phyloP scores from a whole-genome alignment of 169 alveolate species.

The Plasmodium chabaudi region DNA sequence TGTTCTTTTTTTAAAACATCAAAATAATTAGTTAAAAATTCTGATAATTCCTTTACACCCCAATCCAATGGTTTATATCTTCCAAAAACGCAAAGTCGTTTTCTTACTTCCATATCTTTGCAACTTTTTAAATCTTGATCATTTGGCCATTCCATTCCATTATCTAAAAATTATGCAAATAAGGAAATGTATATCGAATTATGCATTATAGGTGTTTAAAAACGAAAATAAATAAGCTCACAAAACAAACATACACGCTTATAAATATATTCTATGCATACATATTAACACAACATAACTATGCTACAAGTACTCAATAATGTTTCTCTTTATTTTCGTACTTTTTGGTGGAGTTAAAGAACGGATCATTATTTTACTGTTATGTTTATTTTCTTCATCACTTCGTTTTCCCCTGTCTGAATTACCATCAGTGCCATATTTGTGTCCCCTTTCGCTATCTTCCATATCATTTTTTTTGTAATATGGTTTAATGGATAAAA shows the following conservation, averaged over 20 bases:
- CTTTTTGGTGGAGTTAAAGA: slow-evolving; percentile 61
- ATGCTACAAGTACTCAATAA: background rate
- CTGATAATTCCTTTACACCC: slow-evolving; percentile 57
- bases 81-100: slow-evolving; percentile 50
- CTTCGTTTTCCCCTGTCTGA: background rate
- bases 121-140: slow-evolving; percentile 45
- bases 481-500: slow-evolving; percentile 41
- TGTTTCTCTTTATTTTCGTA: slow-evolving; percentile 19
- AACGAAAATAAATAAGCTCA: background rate
- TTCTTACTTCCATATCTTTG: slow-evolving; percentile 33
- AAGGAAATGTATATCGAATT: background rate
- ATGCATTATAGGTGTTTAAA: background rate
- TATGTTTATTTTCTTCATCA: slow-evolving; percentile 22
- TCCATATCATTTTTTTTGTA: slow-evolving; percentile 25
- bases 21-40: slow-evolving; percentile 44
- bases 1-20: slow-evolving; percentile 46
- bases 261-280: background rate
- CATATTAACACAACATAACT: background rate
- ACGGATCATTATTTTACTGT: slow-evolving; percentile 31
- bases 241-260: background rate
- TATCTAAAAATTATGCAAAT: background rate
- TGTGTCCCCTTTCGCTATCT: background rate
- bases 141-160: slow-evolving; percentile 68
- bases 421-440: background rate
- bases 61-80: slow-evolving; percentile 65